phyloP scores from a whole-genome alignment of 2,329 filamentous ascomycete species.

The Tetracladium maxilliforme region DNA sequence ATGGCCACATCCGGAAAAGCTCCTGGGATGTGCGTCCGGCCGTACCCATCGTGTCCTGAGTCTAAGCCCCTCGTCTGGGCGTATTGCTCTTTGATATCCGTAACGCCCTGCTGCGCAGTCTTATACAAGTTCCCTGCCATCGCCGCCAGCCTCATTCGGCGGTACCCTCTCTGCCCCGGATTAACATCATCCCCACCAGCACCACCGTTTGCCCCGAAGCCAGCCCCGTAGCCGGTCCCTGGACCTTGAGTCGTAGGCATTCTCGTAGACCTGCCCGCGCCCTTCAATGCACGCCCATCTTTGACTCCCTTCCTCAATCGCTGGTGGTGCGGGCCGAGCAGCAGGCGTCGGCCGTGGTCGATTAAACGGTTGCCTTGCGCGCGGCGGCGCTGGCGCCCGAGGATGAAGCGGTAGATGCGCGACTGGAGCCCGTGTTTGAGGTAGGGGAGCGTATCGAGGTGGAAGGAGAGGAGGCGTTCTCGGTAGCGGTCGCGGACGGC shows the following conservation, averaged over 20 bases:
- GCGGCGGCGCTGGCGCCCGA: constrained; percentile 46
- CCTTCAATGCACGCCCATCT: constrained; percentile 13
- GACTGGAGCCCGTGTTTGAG: constrained; percentile 60
- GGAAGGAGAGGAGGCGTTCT: constrained; percentile 53
- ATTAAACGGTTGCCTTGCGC: constrained; percentile 29
- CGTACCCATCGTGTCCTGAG: constrained; percentile 25
- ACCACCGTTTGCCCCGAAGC: constrained; percentile 12
- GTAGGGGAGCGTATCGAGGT: constrained; percentile 58
- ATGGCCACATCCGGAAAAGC: constrained; percentile 79
- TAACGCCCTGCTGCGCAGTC: constrained; percentile 56
- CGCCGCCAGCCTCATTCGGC: constrained; percentile 57
- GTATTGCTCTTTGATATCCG: constrained; percentile 40
- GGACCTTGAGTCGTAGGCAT: constrained; percentile 10
- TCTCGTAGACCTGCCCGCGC: no score
- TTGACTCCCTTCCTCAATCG: constrained; percentile 16
- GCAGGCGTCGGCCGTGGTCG: constrained; percentile 28
- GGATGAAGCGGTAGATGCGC: constrained; percentile 60
- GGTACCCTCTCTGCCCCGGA: constrained; percentile 15
- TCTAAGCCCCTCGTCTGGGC: constrained; percentile 27
- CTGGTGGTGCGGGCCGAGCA: constrained; percentile 24
- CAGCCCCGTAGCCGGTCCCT: constrained; percentile 11
- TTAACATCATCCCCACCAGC: constrained; percentile 20
- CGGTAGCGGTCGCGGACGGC: constrained; percentile 45
- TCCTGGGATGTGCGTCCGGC: constrained; percentile 44
- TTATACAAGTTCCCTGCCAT: constrained; percentile 59